Conservation (phyloP, 164 flowering plant genomes). For the Akebia trifoliata region DNA sequence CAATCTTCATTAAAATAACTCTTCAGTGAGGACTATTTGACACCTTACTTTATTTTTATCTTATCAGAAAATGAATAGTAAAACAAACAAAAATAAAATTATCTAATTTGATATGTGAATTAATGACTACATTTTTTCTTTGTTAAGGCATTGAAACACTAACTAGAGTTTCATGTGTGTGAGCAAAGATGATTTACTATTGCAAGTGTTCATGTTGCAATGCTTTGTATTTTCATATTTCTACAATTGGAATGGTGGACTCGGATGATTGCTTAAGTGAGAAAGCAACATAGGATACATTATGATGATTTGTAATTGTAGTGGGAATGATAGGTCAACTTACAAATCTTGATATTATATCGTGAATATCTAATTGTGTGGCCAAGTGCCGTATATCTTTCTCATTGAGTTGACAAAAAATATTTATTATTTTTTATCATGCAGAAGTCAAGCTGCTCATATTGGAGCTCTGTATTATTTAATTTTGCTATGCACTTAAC, state of each 20-base stretch:
- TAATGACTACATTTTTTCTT: too few relatives aligned
- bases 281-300: conserved; percentile 92
- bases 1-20: too few relatives aligned
- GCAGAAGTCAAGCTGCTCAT: conserved; percentile 87
- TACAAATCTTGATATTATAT: conserved; percentile 72
- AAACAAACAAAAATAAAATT: too few relatives aligned
- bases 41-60: too few relatives aligned
- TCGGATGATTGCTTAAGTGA: conserved; percentile 93
- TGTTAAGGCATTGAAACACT: conserved; percentile 4
- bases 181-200: conserved; percentile 69
- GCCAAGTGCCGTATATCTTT: conserved; percentile 52
- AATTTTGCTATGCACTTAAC: conserved; percentile 84
- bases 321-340: conserved; percentile 93
- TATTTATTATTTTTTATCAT: conserved; percentile 73
- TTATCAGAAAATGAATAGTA: too few relatives aligned
- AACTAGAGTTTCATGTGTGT: conserved; percentile 7
- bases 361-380: conserved; percentile 77
- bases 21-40: too few relatives aligned
- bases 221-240: conserved; percentile 81
- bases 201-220: conserved; percentile 84
- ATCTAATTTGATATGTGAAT: too few relatives aligned
- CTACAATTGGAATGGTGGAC: conserved; percentile 59
- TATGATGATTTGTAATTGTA: conserved; percentile 88
- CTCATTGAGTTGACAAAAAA: conserved; percentile 76
- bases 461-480: conserved; percentile 88